A percentile compares a stretch with the other conserved stretches of the same genome.
These are phyloP conservation scores for Saccharomyces uvarum DNA, from an alignment of 1,139 yeast species.

Conservation along the genomic window DNA sequence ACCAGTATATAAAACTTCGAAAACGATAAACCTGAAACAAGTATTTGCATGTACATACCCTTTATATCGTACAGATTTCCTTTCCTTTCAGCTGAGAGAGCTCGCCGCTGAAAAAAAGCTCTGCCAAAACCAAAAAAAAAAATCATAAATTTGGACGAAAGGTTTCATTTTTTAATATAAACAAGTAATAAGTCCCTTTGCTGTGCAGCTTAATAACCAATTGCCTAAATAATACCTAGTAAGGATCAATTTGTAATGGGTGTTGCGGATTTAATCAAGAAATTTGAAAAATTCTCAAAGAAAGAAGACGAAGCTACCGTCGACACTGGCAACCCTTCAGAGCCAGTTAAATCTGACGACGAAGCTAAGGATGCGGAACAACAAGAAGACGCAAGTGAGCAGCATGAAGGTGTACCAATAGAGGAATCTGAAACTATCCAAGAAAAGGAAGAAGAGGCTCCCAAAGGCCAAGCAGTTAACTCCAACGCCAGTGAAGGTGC, in stretches of 20 bases:
- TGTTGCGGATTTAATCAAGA: constrained; percentile 33
- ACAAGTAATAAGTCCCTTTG: not conserved
- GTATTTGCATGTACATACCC: not conserved
- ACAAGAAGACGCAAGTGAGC: not conserved
- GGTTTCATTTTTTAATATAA: not conserved
- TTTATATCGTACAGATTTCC: not conserved
- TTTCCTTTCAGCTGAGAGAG: not conserved
- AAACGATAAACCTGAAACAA: not conserved
- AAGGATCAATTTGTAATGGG: constrained; percentile 20
- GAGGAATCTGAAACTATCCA: not conserved
- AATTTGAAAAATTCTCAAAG: constrained; percentile 28
- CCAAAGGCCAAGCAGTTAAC: not conserved
- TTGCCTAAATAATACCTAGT: not conserved
- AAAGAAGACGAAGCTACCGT: constrained; percentile 8
- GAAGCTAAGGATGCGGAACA: not conserved
- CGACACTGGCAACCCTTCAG: not conserved
- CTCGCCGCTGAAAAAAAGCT: not conserved
- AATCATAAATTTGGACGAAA: not conserved
- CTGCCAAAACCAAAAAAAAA: not conserved
- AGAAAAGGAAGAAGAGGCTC: not conserved
- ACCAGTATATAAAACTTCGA: not conserved
- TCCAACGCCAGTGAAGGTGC: not conserved
- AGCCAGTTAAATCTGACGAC: not conserved
- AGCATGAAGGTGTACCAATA: not conserved
- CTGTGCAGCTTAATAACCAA: not conserved